Evolutionary conservation across 2,329 filamentous ascomycete species (phyloP).

Genomic region (Penicillium thymicola): DNA sequence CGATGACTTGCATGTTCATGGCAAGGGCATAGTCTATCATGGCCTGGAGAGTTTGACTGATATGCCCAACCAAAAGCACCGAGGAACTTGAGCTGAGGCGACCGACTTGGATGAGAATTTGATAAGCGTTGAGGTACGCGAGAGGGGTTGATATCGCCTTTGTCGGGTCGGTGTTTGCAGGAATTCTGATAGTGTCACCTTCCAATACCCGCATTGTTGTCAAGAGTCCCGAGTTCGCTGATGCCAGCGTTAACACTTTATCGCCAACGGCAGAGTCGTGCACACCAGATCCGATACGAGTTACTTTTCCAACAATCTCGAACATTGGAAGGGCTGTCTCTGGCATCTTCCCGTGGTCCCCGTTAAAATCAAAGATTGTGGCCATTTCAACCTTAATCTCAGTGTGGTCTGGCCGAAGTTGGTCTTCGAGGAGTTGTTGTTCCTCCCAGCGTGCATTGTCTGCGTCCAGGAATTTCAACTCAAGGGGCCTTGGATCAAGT

Average conservation of each 20-base stretch:
- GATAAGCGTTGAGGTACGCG: conserved; percentile 14
- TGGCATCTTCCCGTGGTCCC: conserved; percentile 5
- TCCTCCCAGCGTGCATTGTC: conserved; percentile 12
- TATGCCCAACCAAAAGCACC: conserved; percentile 12
- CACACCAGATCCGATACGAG: conserved; percentile 9
- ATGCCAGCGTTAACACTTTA: conserved; percentile 14
- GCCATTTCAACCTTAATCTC: conserved; percentile 17
- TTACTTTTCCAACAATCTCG: conserved; percentile 14
- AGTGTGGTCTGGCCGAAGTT: conserved; percentile 7
- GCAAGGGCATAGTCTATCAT: conserved; percentile 17
- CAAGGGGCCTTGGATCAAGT: conserved; percentile 8
- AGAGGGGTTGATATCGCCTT: conserved; percentile 15
- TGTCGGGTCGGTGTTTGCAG: conserved; percentile 5
- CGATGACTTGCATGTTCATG: conserved; percentile 13
- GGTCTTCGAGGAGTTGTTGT: not conserved
- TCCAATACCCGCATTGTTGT: conserved; percentile 12
- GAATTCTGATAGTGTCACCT: conserved; percentile 12
- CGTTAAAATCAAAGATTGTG: conserved; percentile 12
- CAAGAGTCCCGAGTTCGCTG: conserved; percentile 6
- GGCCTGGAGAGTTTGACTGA: conserved; percentile 13
- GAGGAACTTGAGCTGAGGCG: conserved; percentile 11
- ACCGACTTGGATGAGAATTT: conserved; percentile 13
- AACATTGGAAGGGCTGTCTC: conserved; percentile 15
- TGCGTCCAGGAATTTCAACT: conserved; percentile 11
- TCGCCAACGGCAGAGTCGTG: conserved; percentile 13